These are phyloP conservation scores for Lachnellula suecica DNA, from an alignment of 2,329 filamentous ascomycete species.

Conservation along the genomic window DNA sequence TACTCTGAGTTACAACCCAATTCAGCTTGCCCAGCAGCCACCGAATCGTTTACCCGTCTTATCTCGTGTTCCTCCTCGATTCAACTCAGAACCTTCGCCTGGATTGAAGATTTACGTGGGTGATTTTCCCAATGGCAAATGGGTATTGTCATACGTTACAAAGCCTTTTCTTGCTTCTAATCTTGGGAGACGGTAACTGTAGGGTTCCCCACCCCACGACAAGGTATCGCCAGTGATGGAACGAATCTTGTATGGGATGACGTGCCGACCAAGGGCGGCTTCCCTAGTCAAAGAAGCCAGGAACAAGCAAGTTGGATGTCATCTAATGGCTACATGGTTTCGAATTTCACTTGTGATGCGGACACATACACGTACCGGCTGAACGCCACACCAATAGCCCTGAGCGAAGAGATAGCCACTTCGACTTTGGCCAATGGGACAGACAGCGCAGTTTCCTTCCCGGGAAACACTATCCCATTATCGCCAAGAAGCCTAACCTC, in stretches of 20 bases:
- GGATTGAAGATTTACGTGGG: background rate
- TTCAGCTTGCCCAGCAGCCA: background rate
- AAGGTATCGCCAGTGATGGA: no score
- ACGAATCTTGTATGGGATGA: background rate
- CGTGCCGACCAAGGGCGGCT: background rate
- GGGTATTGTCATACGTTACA: background rate
- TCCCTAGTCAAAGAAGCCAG: background rate
- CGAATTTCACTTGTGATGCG: background rate
- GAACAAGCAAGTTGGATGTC: background rate
- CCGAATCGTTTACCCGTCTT: background rate
- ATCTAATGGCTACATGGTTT: background rate
- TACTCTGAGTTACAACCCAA: background rate
- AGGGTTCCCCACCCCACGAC: background rate
- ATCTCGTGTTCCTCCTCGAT: background rate
- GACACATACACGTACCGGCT: background rate
- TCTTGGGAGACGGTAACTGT: background rate
- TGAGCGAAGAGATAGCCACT: background rate
- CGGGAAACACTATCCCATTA: background rate
- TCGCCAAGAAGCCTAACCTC: background rate
- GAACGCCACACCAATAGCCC: background rate
- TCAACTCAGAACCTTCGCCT: background rate
- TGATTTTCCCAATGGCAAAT: background rate
- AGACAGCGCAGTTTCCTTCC: background rate
- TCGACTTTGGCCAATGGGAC: background rate
- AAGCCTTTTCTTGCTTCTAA: no score